Conservation (phyloP, 345 rosid genomes). For the Eutrema heterophyllum region DNA sequence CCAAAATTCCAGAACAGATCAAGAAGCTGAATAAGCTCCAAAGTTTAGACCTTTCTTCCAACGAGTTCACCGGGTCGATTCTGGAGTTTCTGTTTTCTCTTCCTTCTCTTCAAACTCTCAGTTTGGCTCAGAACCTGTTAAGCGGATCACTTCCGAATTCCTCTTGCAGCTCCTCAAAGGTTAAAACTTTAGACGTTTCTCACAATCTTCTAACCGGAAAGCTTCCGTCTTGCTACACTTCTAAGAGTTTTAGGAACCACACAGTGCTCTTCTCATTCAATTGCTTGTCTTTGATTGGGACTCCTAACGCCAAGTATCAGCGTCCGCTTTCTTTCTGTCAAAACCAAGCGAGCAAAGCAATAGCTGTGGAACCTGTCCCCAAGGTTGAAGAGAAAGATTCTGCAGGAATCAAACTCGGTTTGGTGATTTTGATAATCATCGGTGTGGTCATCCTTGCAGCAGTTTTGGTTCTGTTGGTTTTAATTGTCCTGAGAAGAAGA, state of each 20-base stretch:
- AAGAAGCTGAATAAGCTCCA: conserved; percentile 43
- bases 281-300: conserved; percentile 51
- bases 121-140: conserved; percentile 48
- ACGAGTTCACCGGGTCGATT: conserved; percentile 48
- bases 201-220: conserved; percentile 68
- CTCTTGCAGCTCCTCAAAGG: conserved; percentile 44
- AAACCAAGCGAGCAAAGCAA: conserved; percentile 69
- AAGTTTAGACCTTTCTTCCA: conserved; percentile 57
- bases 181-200: conserved; percentile 59
- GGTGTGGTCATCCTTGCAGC: conserved; percentile 44
- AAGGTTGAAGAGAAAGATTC: conserved; percentile 30
- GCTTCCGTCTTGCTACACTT: conserved; percentile 50
- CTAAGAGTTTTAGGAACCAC: conserved; percentile 40
- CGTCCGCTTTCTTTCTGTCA: conserved; percentile 68
- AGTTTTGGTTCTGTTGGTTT: conserved; percentile 39
- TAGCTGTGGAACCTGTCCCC: conserved; percentile 60
- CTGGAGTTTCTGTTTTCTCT: conserved; percentile 58
- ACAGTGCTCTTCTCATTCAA: conserved; percentile 72
- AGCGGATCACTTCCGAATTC: conserved; percentile 52
- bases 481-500: conserved; percentile 46
- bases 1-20: conserved; percentile 48
- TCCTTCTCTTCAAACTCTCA: conserved; percentile 53
- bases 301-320: conserved; percentile 43
- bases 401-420: conserved; percentile 38
- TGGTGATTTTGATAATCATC: conserved; percentile 54